Percentiles rank a stretch among this genome's conserved stretches.
Evolutionary conservation across 306 rosid genomes (phyloP).

Genomic region (Albizia julibrissin): DNA sequence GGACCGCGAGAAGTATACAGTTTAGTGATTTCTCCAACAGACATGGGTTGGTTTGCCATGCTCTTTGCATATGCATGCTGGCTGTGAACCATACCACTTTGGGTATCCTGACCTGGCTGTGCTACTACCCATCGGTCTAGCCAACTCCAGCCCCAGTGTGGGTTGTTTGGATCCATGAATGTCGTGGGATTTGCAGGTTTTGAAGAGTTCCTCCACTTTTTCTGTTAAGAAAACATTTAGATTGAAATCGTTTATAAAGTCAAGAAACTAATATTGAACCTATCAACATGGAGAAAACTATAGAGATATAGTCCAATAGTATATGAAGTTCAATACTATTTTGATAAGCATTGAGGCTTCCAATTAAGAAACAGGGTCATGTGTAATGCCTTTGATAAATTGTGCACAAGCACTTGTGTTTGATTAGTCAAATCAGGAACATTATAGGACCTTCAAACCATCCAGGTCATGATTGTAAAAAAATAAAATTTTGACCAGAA

Average conservation of each 20-base stretch:
- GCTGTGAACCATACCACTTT: slow-evolving; percentile 40
- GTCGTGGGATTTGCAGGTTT: slow-evolving; percentile 55
- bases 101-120: slow-evolving; percentile 77
- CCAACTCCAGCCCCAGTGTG: slow-evolving; percentile 99
- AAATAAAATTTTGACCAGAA: not conserved
- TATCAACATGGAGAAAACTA: not conserved
- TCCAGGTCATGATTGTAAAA: not conserved
- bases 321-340: not conserved
- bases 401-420: not conserved
- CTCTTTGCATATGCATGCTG: slow-evolving; percentile 54
- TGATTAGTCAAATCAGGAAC: not conserved
- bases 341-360: not conserved
- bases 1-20: slow-evolving; percentile 41
- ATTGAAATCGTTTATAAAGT: not conserved
- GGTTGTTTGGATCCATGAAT: slow-evolving; percentile 78
- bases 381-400: not conserved
- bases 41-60: slow-evolving; percentile 35
- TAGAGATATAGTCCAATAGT: not conserved
- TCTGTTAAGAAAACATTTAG: slow-evolving; percentile 42
- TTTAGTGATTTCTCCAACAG: slow-evolving; percentile 50
- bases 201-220: slow-evolving; percentile 66
- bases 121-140: slow-evolving; percentile 91
- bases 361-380: not conserved
- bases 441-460: not conserved
- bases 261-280: not conserved